Evolutionary conservation across 2,329 filamentous ascomycete genomes (phyloP), one percentile per base, ranked within the genome.

Genomic region (Trichoderma sp.): DNA sequence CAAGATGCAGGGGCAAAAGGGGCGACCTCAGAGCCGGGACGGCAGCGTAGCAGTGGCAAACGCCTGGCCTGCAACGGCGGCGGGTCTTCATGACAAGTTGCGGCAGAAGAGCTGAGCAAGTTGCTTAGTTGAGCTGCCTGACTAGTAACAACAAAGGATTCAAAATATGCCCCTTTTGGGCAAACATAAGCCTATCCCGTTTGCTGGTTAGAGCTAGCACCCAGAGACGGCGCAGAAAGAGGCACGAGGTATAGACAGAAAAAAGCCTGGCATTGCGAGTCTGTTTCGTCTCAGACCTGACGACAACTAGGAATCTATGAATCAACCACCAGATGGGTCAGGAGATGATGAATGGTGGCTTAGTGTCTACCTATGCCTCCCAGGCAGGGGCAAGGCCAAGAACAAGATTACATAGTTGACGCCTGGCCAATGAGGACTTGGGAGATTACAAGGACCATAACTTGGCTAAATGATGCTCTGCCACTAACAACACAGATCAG

Each of bases 161-260:
- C 63, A 58, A 58, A 58, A 49, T 66, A 66, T 66, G 63, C n/a
- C 63, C 63, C 27, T 11, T 58, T 66, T 58, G 16, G 63, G 63
- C 29, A 24, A 66, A 27, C 13, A 58, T 35, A 53, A 53, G 47
- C 47, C 33, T 49, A 63, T 29, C 60, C 43, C 47, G 19, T 52
- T 21, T 62, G 29, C 19, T 11, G 16, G 10, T 31, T 37, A 21
- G 47, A 40, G 47, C 27, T 37, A 47, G 35, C 33, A 31, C 40
- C 2, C 53, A 35, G 27, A 64, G n/a, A 55, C 7, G 31, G 37
- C n/a, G 31, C 33, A 40, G 13, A 27, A 55, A 29, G 49, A 31
- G 33, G 40, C 16, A 21, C 53, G 33, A 13, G 24, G 16, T 16
- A 55, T 31, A 24, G 10, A 29, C 13, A 43, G 5, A 16, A 55